Conservation (phyloP, 176 grass and related monocot genomes). For the Dendrocalamus sinicus region DNA sequence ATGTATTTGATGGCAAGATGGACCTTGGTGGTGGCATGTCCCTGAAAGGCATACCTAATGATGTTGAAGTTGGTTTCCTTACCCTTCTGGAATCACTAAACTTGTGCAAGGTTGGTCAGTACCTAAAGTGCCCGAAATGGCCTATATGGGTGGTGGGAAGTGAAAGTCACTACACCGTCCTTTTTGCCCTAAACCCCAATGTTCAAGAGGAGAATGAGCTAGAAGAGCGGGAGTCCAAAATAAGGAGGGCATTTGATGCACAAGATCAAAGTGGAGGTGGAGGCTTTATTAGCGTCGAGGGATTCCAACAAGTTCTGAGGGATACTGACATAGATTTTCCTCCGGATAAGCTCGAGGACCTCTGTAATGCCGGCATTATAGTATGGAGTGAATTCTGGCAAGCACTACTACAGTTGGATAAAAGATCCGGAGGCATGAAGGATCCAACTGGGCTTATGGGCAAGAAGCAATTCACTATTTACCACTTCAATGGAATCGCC, state of each 20-base stretch:
- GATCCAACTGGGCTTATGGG: slow-evolving; percentile 93
- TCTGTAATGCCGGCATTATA: slow-evolving; percentile 82
- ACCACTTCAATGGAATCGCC: slow-evolving; percentile 99
- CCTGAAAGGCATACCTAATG: slow-evolving; percentile 85
- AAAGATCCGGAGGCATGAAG: slow-evolving; percentile 81
- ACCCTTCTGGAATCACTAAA: slow-evolving; percentile 96
- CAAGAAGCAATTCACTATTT: slow-evolving; percentile 94
- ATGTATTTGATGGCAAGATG: slow-evolving; percentile 99
- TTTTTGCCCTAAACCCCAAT: slow-evolving; percentile 77
- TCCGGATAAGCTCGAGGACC: slow-evolving; percentile 71
- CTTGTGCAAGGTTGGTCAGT: slow-evolving; percentile 94
- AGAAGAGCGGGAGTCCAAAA: slow-evolving; percentile 83
- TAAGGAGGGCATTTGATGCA: slow-evolving; percentile 86
- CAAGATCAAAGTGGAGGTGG: slow-evolving; percentile 96
- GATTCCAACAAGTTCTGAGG: slow-evolving; percentile 79
- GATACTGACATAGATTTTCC: slow-evolving; percentile 77
- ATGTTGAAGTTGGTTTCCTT: slow-evolving; percentile 91
- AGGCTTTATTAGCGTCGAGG: slow-evolving; percentile 82
- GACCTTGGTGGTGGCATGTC: slow-evolving; percentile 96
- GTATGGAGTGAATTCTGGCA: slow-evolving; percentile 99
- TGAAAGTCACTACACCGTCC: slow-evolving; percentile 97
- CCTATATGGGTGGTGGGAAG: slow-evolving; percentile 99
- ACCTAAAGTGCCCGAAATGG: slow-evolving; percentile 88
- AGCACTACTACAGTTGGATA: slow-evolving; percentile 83
- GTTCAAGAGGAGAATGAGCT: slow-evolving; percentile 97